Percentiles rank a stretch among this genome's conserved stretches.
Evolutionary conservation across 257 asterid species (phyloP).

Genomic region (Solanum gracilifrons): DNA sequence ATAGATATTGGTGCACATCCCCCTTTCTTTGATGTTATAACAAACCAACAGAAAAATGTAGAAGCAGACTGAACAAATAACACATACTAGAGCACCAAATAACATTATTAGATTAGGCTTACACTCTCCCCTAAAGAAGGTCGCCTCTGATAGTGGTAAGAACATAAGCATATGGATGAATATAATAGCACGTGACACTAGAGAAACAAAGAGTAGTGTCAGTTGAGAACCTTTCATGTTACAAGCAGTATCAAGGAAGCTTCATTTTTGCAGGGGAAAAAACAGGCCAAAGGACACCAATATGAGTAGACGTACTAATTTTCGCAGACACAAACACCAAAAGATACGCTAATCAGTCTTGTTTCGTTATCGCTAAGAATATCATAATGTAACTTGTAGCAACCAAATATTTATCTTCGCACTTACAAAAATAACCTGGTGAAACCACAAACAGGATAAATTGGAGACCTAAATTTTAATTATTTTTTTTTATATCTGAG

Average conservation of each 20-base stretch:
- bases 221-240: background rate
- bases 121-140: background rate
- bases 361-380: background rate
- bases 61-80: background rate
- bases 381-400: background rate
- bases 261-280: background rate
- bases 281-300: background rate
- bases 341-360: background rate
- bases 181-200: background rate
- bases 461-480: no score
- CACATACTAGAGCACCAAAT: background rate
- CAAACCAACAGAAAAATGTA: background rate
- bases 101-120: background rate
- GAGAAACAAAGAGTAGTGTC: background rate
- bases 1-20: background rate
- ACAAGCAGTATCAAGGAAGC: background rate
- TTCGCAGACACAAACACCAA: background rate
- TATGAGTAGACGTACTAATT: background rate
- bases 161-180: background rate
- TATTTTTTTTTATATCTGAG: no score
- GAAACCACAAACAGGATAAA: background rate
- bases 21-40: background rate
- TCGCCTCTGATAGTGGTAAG: background rate
- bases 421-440: background rate
- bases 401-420: background rate